Percentiles rank a stretch among this genome's conserved stretches.
These are phyloP conservation scores for Fagopyrum tataricum DNA, from an alignment of 148 eudicot species.

Conservation along the genomic window DNA sequence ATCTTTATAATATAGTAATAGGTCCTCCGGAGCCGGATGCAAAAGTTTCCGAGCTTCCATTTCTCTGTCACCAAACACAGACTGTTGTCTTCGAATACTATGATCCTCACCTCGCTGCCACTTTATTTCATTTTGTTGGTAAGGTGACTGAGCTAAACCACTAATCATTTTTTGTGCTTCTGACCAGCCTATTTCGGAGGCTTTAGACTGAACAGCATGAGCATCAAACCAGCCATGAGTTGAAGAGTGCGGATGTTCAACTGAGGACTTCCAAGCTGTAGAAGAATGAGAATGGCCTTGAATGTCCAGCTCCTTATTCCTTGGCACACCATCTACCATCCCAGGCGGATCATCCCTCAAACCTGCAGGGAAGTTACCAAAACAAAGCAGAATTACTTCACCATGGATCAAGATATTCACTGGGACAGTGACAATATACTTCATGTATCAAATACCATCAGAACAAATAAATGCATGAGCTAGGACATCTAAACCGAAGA, in stretches of 20 bases:
- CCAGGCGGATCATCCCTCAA: conserved; percentile 25
- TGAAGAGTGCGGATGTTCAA: conserved; percentile 25
- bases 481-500: neutral
- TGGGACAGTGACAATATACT: neutral
- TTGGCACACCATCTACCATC: conserved; percentile 35
- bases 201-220: conserved; percentile 26
- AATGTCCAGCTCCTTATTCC: conserved; percentile 34
- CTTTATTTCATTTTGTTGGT: conserved; percentile 29
- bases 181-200: conserved; percentile 39
- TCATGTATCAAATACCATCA: too few relatives aligned
- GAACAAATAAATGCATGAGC: neutral
- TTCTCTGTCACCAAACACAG: conserved; percentile 43
- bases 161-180: conserved; percentile 39
- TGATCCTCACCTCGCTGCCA: conserved; percentile 42
- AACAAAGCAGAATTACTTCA: conserved; percentile 2
- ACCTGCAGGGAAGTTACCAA: conserved; percentile 28
- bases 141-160: conserved; percentile 27
- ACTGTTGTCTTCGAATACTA: conserved; percentile 38
- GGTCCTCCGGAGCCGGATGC: conserved; percentile 78
- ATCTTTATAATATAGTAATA: conserved; percentile 74
- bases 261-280: conserved; percentile 31
- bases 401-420: neutral
- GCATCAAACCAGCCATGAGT: conserved; percentile 35
- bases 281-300: conserved; percentile 33
- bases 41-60: conserved; percentile 26